Evolutionary conservation across 805 yeast species (phyloP).

Genomic region (Kockiozyma suomiensis): DNA sequence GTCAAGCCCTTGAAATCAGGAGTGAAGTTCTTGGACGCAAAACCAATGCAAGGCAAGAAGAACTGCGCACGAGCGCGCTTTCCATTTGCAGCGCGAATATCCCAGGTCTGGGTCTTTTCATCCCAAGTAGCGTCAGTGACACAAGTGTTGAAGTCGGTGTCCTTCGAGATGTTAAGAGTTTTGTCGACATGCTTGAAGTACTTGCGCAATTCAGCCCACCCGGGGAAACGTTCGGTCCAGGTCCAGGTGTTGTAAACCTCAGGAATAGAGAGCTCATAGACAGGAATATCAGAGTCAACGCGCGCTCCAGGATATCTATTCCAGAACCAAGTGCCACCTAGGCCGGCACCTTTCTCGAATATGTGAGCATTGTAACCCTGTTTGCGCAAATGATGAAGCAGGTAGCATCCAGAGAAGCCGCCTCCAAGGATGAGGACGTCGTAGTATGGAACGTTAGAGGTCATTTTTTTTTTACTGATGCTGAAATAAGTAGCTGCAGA

Average conservation of each 20-base stretch:
- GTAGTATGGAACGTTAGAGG: slow-evolving; percentile 7
- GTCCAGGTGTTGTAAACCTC: slow-evolving; percentile 39
- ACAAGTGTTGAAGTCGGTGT: slow-evolving; percentile 36
- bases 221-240: slow-evolving; percentile 40
- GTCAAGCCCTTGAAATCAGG: slow-evolving; percentile 38
- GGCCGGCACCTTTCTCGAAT: slow-evolving; percentile 30
- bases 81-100: slow-evolving; percentile 33
- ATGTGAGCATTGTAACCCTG: slow-evolving; percentile 33
- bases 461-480: no score
- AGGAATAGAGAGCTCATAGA: slow-evolving; percentile 39
- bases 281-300: slow-evolving; percentile 41
- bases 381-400: slow-evolving; percentile 31
- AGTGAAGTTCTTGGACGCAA: slow-evolving; percentile 38
- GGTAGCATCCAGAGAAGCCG: slow-evolving; percentile 31
- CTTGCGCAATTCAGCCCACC: slow-evolving; percentile 36
- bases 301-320: slow-evolving; percentile 40
- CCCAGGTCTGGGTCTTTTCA: slow-evolving; percentile 37
- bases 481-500: no score
- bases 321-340: slow-evolving; percentile 40
- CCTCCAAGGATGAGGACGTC: slow-evolving; percentile 19
- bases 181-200: slow-evolving; percentile 40
- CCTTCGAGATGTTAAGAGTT: slow-evolving; percentile 37
- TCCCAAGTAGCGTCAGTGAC: slow-evolving; percentile 36
- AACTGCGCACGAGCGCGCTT: slow-evolving; percentile 15
- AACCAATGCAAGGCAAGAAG: slow-evolving; percentile 29